Base-by-base conservation (phyloP, 2,329 filamentous ascomycete genomes). In the Sporothrix curviconia region DNA sequence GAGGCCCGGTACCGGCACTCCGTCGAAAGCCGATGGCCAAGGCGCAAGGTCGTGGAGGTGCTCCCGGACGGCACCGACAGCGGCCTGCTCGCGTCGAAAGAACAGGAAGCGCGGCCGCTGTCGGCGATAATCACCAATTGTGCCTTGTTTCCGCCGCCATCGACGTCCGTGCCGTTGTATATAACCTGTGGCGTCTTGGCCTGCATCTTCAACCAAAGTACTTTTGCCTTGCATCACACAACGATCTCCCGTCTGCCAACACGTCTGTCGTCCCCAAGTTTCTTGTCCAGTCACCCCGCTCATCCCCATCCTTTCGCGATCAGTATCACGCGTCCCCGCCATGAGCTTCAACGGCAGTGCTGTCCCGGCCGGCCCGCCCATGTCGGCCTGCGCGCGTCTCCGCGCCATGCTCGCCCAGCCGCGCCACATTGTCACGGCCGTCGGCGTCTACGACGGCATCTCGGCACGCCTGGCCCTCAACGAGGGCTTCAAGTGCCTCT, bases 381-480 rank as follows among this genome's bases (percentile, higher is more conserved):
- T 55, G 52, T 55, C 52, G 17, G 52, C 52, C 2, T 55, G 52
- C 19, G 40, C 52, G 2, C 52, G 52, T 12, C 42, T 56, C 3
- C 53, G 53, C n/a, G 17, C 39, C 34, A 56, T 56, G 53, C 34
- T 79, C 14, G 64, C 67, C 1, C 69, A 74, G 17, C 64, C 68
- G 14, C 65, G 70, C 30, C 69, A 73, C 49, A 70, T 78, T 44
- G 64, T 87, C 39, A 75, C 85, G 3, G 83, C 79, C 53, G 84
- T 84, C 0, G 84, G 85, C 32, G 84, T 88, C 2, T 86, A 86
- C 65, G 85, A 89, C 73, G 85, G 85, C 12, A 77, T 86, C 56
- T 83, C 82, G 2, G 83, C 85, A 0, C 75, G 84, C 1, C 78
- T 88, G 57, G 83, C 84, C 1, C 73, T 86, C 22, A 72, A 76